phyloP scores from a whole-genome alignment of 148 eudicot species.

The Chenopodium album region DNA sequence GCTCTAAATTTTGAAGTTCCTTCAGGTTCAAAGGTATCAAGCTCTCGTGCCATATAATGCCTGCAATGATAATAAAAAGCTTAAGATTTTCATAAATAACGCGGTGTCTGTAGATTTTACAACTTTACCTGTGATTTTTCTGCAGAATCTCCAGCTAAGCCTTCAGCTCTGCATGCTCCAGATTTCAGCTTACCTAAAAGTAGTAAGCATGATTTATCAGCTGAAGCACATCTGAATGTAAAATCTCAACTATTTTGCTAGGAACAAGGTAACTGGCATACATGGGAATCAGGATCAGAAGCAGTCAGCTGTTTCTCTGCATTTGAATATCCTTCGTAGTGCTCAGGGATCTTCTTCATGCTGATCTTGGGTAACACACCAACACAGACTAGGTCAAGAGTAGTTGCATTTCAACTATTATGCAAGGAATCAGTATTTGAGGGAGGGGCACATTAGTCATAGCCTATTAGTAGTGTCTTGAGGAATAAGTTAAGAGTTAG shows the following conservation, averaged over 20 bases:
- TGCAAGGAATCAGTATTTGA: no score
- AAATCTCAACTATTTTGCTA: neutral
- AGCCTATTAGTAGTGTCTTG: no score
- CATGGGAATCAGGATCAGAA: conserved; percentile 46
- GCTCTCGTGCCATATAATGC: conserved; percentile 64
- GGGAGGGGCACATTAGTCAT: no score
- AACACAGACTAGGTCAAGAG: neutral
- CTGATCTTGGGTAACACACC: conserved; percentile 26
- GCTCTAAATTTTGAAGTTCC: conserved; percentile 68
- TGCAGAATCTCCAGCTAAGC: conserved; percentile 69
- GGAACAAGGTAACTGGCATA: conserved; percentile 17
- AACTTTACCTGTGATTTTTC: conserved; percentile 51
- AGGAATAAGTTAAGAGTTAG: no score
- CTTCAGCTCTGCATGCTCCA: conserved; percentile 81
- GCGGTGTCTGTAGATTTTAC: neutral
- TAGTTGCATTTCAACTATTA: no score
- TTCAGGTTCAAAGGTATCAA: conserved; percentile 53
- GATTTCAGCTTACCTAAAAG: conserved; percentile 62
- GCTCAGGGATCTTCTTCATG: conserved; percentile 63
- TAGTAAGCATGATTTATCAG: neutral
- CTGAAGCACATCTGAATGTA: neutral
- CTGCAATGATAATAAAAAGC: conserved; percentile 29
- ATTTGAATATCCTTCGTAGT: conserved; percentile 53
- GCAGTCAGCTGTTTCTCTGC: conserved; percentile 44
- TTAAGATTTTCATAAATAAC: neutral